These are phyloP conservation scores for Neonectria neomacrospora DNA, from an alignment of 2,329 filamentous ascomycete species.

Conservation along the genomic window DNA sequence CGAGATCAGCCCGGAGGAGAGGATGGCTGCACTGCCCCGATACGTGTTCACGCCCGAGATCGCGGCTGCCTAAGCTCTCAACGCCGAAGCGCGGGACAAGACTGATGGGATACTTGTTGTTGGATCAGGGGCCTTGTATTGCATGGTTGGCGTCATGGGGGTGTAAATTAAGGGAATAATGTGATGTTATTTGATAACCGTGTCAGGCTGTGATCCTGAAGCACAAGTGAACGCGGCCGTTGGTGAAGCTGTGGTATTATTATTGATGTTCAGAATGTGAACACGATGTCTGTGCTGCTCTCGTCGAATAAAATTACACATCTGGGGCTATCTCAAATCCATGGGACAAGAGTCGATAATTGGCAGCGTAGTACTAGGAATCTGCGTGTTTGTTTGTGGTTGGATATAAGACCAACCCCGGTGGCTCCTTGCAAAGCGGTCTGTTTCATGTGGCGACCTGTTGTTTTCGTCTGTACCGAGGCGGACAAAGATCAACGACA, in stretches of 20 bases:
- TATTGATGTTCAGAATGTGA: background rate
- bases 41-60: conserved; percentile 69
- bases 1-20: conserved; percentile 86
- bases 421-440: background rate
- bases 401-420: background rate
- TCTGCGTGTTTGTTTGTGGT: background rate
- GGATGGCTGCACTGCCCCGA: conserved; percentile 80
- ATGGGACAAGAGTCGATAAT: background rate
- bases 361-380: background rate
- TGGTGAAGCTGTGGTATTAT: background rate
- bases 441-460: background rate
- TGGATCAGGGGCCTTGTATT: conserved; percentile 33
- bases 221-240: background rate
- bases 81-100: conserved; percentile 1
- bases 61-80: conserved; percentile 25
- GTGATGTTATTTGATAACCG: conserved; percentile 34
- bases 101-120: conserved; percentile 6
- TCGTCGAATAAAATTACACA: background rate
- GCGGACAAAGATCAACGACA: background rate
- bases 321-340: background rate
- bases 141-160: conserved; percentile 44
- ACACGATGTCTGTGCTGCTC: background rate
- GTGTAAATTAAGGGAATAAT: conserved; percentile 43
- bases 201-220: background rate
- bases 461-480: background rate